A percentile compares a stretch with the other conserved stretches of the same genome.
Evolutionary conservation across 352 stramenopile species (phyloP).

Genomic region (Pythium monospermum): DNA sequence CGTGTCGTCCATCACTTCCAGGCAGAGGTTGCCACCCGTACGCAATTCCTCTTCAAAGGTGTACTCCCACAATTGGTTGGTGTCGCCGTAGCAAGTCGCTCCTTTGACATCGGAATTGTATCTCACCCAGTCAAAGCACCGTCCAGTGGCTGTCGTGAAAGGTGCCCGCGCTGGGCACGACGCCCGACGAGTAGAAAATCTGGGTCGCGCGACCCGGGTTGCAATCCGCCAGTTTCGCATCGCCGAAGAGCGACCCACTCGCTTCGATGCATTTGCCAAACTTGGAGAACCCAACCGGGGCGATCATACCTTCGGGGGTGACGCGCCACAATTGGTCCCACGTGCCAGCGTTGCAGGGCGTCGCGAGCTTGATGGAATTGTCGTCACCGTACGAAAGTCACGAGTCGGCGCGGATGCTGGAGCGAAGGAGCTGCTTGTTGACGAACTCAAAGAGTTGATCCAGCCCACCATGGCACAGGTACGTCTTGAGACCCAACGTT

Average conservation of each 20-base stretch:
- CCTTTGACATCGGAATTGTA: too few species aligned
- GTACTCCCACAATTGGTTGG: conserved; percentile 5
- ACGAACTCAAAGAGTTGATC: conserved; percentile 7
- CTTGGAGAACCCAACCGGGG: background rate
- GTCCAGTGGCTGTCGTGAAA: background rate
- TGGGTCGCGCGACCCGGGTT: background rate
- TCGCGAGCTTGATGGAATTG: background rate
- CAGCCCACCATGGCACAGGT: background rate
- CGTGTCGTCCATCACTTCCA: too few species aligned
- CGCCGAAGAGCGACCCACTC: background rate
- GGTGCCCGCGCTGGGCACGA: background rate
- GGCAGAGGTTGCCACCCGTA: too few species aligned
- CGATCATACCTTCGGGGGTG: background rate
- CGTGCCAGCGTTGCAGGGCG: background rate
- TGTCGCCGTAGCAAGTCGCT: background rate
- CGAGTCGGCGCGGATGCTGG: too few species aligned
- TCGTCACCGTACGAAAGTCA: conserved; percentile 4
- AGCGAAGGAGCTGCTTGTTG: too few species aligned
- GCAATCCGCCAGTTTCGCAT: background rate
- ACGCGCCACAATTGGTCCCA: conserved; percentile 1
- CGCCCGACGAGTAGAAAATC: background rate
- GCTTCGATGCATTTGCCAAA: conserved; percentile 7
- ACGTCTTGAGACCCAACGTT: background rate
- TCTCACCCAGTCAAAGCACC: background rate
- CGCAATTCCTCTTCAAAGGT: conserved; percentile 1